Conservation (phyloP, 2,329 filamentous ascomycete species). For the Exophiala viscosa region DNA sequence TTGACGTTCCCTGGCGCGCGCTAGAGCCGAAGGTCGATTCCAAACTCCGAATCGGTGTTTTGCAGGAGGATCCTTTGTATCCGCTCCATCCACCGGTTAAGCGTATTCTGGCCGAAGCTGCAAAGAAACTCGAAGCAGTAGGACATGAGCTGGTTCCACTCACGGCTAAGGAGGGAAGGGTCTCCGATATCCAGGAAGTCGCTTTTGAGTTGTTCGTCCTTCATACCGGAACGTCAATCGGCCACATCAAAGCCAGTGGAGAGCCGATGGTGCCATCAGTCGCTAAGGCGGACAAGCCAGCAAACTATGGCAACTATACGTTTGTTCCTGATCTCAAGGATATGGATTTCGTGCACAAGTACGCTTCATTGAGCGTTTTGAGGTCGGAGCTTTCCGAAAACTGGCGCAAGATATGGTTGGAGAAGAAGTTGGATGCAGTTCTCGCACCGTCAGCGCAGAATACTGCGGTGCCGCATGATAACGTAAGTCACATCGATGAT, state of each 20-base stretch:
- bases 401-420: conserved; percentile 43
- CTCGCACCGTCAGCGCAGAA: conserved; percentile 49
- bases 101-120: conserved; percentile 37
- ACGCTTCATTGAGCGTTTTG: conserved; percentile 43
- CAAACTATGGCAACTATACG: conserved; percentile 20
- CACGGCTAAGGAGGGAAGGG: conserved; percentile 12
- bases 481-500: conserved; percentile 6
- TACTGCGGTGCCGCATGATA: conserved; percentile 53
- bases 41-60: conserved; percentile 47
- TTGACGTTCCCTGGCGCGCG: conserved; percentile 29
- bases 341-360: conserved; percentile 36
- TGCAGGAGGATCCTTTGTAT: conserved; percentile 46
- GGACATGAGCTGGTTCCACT: conserved; percentile 43
- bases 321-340: conserved; percentile 31
- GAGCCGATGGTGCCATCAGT: conserved; percentile 30
- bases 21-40: conserved; percentile 12
- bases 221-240: conserved; percentile 15
- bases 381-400: conserved; percentile 34
- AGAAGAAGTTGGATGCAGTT: conserved; percentile 49
- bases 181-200: conserved; percentile 24
- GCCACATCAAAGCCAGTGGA: conserved; percentile 26
- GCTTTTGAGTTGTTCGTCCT: conserved; percentile 29
- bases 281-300: conserved; percentile 1
- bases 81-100: conserved; percentile 55
- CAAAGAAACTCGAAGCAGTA: conserved; percentile 53